Percentiles rank a stretch among this genome's conserved stretches.
phyloP scores from a whole-genome alignment of 2,329 filamentous ascomycete species.

The Penicillium thymicola region DNA sequence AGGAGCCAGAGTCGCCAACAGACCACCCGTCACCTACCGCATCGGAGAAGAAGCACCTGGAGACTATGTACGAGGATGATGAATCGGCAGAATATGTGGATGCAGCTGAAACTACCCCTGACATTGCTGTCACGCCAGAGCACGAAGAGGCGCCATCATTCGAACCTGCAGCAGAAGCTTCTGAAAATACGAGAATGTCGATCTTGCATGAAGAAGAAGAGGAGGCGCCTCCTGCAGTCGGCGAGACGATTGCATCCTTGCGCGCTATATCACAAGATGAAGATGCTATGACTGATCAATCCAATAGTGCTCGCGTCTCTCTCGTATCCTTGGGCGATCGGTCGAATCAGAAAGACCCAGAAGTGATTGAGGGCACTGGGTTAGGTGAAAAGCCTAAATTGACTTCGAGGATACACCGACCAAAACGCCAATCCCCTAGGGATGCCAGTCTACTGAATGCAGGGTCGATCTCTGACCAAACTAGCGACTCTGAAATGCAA shows the following conservation, averaged over 20 bases:
- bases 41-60: conserved; percentile 31
- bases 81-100: conserved; percentile 26
- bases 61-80: conserved; percentile 41
- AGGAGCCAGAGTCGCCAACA: conserved; percentile 11
- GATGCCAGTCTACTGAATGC: conserved; percentile 22
- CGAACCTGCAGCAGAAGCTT: conserved; percentile 9
- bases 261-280: conserved; percentile 19
- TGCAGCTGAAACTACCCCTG: conserved; percentile 17
- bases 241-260: conserved; percentile 18
- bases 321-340: conserved; percentile 22
- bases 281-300: conserved; percentile 16
- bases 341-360: conserved; percentile 17
- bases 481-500: conserved; percentile 20
- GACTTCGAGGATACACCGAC: conserved; percentile 28
- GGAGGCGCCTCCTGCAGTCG: conserved; percentile 16
- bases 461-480: conserved; percentile 22
- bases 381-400: conserved; percentile 30
- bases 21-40: conserved; percentile 25
- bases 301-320: conserved; percentile 20
- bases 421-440: conserved; percentile 30
- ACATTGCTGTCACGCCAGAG: conserved; percentile 19
- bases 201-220: conserved; percentile 22
- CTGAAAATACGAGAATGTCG: conserved; percentile 19
- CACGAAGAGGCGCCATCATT: conserved; percentile 4
- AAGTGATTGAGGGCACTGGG: conserved; percentile 34